Base-by-base conservation (phyloP, 176 grass and related monocot genomes). In the Oryza brachyantha region DNA sequence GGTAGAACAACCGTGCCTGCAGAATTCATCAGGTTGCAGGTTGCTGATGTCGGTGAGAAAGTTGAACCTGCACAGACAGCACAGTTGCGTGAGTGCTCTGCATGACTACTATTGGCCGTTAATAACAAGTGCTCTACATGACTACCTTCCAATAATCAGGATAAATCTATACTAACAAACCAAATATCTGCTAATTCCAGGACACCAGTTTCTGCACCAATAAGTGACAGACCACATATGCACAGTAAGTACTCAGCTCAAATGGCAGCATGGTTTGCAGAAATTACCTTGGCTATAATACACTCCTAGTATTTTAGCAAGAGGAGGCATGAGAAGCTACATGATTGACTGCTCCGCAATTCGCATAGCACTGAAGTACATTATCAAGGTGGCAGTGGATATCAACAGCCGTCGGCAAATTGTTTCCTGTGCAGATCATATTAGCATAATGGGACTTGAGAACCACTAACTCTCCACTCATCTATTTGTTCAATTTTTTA, bases 401-500 rank as follows among this genome's bases (percentile, higher is more conserved):
- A 29, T 29, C 54, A 70, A 11, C 63, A 35, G 32, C n/a, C 61
- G 74, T 68, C 62, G 11, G 63, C 45, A 59, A 54, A 64, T 7
- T 41, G 66, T 77, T 70, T 81, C 64, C 78, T 65, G 55, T n/a
- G 32, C 39, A 77, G 31, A 64, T 77, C 14, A 43, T 52, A 28
- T 61, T 68, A 34, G 25, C n/a, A 14, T 11, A 70, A 65, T 14
- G 66, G 36, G 37, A 78, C 58, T 67, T 83, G 74, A 43, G 22
- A 31, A 66, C 68, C 76, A 79, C 76, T 68, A 79, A 79, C 29
- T 54, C 63, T 68, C 76, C 76, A 86, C 84, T 81, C 54, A 27
- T 70, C 57, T 31, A 50, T 32, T 64, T 42, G 35, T 42, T 36
- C 27, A 70, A 64, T 80, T 84, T 26, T 75, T 63, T 84, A 84